These are phyloP conservation scores for Leishmania braziliensis DNA, from an alignment of 208 protist genomes.

Conservation along the genomic window DNA sequence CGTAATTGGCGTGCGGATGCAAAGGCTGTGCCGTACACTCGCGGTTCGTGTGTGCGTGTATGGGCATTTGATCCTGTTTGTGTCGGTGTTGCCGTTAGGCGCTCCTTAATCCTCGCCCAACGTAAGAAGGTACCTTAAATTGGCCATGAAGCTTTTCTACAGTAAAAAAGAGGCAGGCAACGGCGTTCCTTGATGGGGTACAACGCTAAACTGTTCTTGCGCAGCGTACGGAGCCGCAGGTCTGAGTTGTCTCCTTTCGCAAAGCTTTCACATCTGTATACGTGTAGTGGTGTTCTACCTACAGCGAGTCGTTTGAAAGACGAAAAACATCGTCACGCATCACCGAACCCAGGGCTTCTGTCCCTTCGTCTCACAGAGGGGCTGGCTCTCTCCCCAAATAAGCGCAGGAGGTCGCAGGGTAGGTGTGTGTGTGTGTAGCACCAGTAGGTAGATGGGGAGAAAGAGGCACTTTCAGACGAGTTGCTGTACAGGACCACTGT, in stretches of 20 bases:
- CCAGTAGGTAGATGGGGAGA: neutral
- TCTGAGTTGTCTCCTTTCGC: neutral
- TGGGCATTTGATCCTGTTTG: neutral
- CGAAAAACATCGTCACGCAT: neutral
- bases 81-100: neutral
- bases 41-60: neutral
- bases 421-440: no score
- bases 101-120: neutral
- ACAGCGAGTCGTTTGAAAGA: neutral
- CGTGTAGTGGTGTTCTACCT: neutral
- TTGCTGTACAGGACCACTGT: neutral
- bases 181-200: neutral
- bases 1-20: neutral
- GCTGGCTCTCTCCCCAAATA: neutral
- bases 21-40: neutral
- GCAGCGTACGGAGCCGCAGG: neutral
- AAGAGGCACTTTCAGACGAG: neutral
- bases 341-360: neutral
- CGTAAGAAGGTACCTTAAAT: constrained; percentile 3
- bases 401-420: neutral
- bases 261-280: neutral
- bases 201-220: neutral
- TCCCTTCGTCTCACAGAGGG: neutral
- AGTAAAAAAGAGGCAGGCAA: neutral
- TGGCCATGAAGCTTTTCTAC: neutral